A percentile compares a stretch with the other conserved stretches of the same genome.
phyloP scores from a whole-genome alignment of 306 rosid genomes.

The Prunus persica region DNA sequence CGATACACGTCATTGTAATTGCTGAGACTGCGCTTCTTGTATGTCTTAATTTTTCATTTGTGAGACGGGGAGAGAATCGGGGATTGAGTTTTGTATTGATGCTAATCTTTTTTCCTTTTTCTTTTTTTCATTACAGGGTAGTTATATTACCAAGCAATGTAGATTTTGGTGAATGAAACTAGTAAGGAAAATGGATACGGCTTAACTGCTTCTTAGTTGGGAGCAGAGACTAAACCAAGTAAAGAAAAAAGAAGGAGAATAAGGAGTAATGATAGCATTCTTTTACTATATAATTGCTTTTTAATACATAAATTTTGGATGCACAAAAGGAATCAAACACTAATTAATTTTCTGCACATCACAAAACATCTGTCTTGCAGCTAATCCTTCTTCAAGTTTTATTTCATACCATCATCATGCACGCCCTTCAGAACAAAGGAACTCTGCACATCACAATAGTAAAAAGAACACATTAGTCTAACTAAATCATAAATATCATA shows the following conservation, averaged over 20 bases:
- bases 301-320: background rate
- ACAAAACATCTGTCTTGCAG: background rate
- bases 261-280: background rate
- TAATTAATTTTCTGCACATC: background rate
- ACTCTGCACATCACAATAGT: slow-evolving; percentile 9
- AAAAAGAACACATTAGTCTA: background rate
- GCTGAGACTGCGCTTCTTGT: background rate
- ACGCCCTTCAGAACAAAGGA: background rate
- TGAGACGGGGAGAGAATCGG: too few relatives aligned
- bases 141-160: background rate
- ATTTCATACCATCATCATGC: background rate
- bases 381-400: background rate
- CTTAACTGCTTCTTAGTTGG: background rate
- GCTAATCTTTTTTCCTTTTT: too few relatives aligned
- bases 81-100: too few relatives aligned
- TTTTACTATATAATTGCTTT: background rate
- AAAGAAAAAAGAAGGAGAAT: background rate
- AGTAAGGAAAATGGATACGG: background rate
- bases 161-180: background rate
- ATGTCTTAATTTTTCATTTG: background rate
- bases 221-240: background rate
- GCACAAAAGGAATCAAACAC: background rate
- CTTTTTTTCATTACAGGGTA: background rate
- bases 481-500: too few relatives aligned
- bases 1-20: too few relatives aligned